Evolutionary conservation across 441 rosid species (phyloP), one percentile per base, ranked within the genome.

Genomic region (Populus hybrid): DNA sequence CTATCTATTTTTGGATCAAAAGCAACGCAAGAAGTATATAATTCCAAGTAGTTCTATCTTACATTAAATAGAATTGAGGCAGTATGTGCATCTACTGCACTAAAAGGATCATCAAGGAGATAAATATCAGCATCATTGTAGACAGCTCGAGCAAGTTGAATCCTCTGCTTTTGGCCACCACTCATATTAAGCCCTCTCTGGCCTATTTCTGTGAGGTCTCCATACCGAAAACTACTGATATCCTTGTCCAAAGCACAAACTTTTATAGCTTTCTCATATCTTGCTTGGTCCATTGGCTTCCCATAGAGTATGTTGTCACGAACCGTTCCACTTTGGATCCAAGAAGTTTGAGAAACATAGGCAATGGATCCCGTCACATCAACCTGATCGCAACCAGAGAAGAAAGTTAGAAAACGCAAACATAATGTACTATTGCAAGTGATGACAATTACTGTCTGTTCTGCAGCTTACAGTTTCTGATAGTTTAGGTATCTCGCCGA

Each of bases 101-200:
- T 92, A 72, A 94, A 94, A 66, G 97, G 95, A 69, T 92, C 95
- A 59, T 94, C 95, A 6, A 95, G 94, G 3, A 95, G 94, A 86
- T 92, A 93, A 70, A 95, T 89, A 81, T 93, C 94, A 4, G 94
- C 94, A 70, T 95, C 90, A 3, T 86, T 85, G 67, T 95, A 95
- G 74, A 92, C 88, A 42, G 98, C 99, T 10, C 98, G 91, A 36
- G 98, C 98, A 36, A 95, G 92, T 83, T 95, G 98, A 78, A 95
- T 91, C 81, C 99, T 83, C 82, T 93, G 98, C 82, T 92, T 95
- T 85, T 95, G 99, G 72, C 98, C 99, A 77, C 99, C 98, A 38
- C 99, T 94, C 94, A 92, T 82, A 84, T 93, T 94, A 76, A 94
- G 87, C 64, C 97, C 99, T 82, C 99, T 88, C 81, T 95, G 94